phyloP scores from a whole-genome alignment of 1,139 yeast genomes.

The Pichiaceae sp. region DNA sequence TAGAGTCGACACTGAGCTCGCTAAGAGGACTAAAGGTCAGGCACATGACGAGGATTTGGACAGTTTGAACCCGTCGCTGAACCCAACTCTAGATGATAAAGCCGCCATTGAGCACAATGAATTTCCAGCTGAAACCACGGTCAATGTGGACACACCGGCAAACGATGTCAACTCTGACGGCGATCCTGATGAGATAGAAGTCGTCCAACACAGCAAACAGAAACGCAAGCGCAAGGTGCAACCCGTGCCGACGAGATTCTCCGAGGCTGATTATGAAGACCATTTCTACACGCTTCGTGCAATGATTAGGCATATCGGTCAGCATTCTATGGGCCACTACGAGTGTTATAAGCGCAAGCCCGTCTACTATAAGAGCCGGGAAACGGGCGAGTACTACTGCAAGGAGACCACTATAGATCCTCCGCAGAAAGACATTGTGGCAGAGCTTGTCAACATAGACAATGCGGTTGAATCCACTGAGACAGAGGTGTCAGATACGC shows the following conservation, averaged over 20 bases:
- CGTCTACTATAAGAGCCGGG: conserved; percentile 39
- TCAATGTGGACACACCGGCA: neutral
- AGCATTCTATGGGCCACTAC: conserved; percentile 86
- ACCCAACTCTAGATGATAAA: neutral
- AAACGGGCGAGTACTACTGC: conserved; percentile 15
- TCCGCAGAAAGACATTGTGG: neutral
- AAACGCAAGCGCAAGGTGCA: neutral
- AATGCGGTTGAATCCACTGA: neutral
- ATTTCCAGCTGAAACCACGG: conserved; percentile 1
- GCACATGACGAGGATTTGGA: neutral
- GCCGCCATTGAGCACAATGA: conserved; percentile 6
- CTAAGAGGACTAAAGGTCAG: conserved; percentile 11
- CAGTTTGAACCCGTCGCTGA: neutral
- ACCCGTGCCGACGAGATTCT: neutral
- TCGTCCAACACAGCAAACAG: neutral
- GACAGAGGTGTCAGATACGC: neutral
- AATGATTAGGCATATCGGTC: conserved; percentile 76
- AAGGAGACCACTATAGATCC: neutral
- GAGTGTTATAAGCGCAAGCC: conserved; percentile 74
- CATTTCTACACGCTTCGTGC: conserved; percentile 56
- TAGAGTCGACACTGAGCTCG: conserved; percentile 22
- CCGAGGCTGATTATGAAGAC: neutral
- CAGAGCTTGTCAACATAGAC: neutral
- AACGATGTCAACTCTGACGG: neutral
- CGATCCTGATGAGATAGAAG: neutral